Base-by-base conservation (phyloP, 495 filamentous ascomycete species). In the Tuber borchii region DNA sequence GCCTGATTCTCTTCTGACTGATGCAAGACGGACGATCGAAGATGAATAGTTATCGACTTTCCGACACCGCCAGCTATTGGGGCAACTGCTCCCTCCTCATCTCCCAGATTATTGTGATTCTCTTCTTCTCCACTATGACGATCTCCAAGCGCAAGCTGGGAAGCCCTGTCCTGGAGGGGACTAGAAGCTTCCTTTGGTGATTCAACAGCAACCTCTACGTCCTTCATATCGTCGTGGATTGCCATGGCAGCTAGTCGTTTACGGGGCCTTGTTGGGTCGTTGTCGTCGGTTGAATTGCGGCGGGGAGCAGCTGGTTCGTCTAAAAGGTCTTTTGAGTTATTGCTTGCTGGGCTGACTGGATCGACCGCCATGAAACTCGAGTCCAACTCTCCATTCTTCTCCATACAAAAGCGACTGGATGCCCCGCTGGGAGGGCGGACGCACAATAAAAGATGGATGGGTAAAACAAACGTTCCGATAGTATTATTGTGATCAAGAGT, bases 201-300 rank as follows among this genome's bases (percentile, higher is more conserved):
- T 65, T 65, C 56, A 39, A 72, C 72, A 79, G 46, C n/a, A 73
- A 78, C 73, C 42, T 79, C 78, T 43, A 48, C 73, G 73, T 76
- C 79, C 74, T 82, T 77, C 74, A 74, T 56, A 75, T 83, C 78
- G 72, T 83, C 76, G 45, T 78, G 73, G 77, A 77, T 76, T 12
- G 77, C 81, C 82, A 83, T 83, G 26, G 82, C 81, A 75, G 82
- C 82, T 75, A 80, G 74, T 69, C 82, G 76, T 78, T 83, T 83
- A 48, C 82, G 77, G 34, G 82, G 82, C 48, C 81, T 74, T 26
- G 82, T 71, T 61, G 79, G 77, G 65, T 83, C 82, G 74, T 79
- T 81, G 80, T 83, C 82, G 76, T 83, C 82, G 76, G 73, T 83
- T 19, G 82, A 83, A 78, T 83, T 83, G 74, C 82, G 80, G 70